Evolutionary conservation across 1,284 basidiomycete species (phyloP).

Genomic region (Irpex sp.): DNA sequence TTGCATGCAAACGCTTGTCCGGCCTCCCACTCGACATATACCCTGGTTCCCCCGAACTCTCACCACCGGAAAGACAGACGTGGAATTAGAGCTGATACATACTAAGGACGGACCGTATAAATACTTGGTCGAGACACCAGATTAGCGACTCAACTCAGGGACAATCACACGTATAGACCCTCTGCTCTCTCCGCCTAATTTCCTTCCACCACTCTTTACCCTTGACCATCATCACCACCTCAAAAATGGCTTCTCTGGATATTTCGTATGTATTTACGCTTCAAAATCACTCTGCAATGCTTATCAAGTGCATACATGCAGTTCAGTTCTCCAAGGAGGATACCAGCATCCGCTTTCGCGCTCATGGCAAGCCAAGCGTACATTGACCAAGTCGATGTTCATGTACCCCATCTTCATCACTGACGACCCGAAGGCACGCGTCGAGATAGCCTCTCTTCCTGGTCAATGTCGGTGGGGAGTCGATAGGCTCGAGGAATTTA

Average conservation of each 20-base stretch:
- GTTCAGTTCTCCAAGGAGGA: constrained; percentile 87
- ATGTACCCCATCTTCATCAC: constrained; percentile 99
- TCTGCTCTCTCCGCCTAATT: not conserved
- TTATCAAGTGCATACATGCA: constrained; percentile 18
- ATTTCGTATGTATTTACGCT: constrained; percentile 8
- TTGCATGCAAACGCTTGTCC: not conserved
- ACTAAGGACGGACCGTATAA: not conserved
- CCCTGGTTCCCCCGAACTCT: not conserved
- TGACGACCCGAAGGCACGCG: constrained; percentile 83
- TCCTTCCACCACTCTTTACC: constrained; percentile 1
- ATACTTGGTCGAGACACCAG: not conserved
- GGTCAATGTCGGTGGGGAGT: constrained; percentile 93
- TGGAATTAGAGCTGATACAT: not conserved
- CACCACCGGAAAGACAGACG: not conserved
- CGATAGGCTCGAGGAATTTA: constrained; percentile 85
- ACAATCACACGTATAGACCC: not conserved
- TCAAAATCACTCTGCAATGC: not conserved
- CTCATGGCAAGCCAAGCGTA: constrained; percentile 75
- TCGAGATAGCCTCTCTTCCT: constrained; percentile 75
- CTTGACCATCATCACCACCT: constrained; percentile 3
- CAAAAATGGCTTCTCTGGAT: constrained; percentile 6
- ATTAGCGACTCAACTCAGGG: not conserved
- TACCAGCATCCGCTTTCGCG: constrained; percentile 89
- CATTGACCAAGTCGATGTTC: constrained; percentile 86
- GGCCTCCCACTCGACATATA: constrained; percentile 1